Evolutionary conservation across 2,329 filamentous ascomycete species (phyloP).

Genomic region (Bipolaris gigantea): DNA sequence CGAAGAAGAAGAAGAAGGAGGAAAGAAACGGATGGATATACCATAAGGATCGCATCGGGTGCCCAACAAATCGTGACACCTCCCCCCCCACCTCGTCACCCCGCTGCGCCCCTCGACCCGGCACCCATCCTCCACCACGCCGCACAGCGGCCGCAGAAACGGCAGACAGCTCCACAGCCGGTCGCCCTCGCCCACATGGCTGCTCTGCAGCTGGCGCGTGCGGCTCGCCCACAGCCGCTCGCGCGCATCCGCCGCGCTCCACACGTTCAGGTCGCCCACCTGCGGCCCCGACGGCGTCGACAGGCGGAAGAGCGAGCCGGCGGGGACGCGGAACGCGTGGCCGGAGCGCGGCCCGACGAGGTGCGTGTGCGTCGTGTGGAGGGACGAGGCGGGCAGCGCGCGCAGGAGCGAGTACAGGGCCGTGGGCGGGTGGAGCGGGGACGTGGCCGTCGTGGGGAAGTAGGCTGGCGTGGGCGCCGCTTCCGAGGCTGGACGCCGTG

Average conservation of each 20-base stretch:
- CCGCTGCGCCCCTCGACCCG: slow-evolving; percentile 50
- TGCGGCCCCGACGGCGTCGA: slow-evolving; percentile 77
- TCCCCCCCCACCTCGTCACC: slow-evolving; percentile 61
- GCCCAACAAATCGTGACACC: slow-evolving; percentile 76
- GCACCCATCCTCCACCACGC: slow-evolving; percentile 64
- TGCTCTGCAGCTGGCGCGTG: slow-evolving; percentile 76
- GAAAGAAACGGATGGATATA: slow-evolving; percentile 6
- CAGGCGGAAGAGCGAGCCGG: slow-evolving; percentile 70
- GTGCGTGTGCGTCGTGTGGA: slow-evolving; percentile 21
- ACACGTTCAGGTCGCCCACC: slow-evolving; percentile 80
- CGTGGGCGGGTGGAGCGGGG: slow-evolving; percentile 38
- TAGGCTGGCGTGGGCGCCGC: slow-evolving; percentile 43
- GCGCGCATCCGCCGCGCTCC: slow-evolving; percentile 73
- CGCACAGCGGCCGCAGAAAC: slow-evolving; percentile 73
- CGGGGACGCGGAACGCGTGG: slow-evolving; percentile 69
- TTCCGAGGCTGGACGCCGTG: too few species aligned
- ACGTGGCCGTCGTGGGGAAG: slow-evolving; percentile 37
- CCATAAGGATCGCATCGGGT: slow-evolving; percentile 81
- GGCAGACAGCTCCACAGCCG: slow-evolving; percentile 77
- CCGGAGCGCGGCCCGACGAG: slow-evolving; percentile 74
- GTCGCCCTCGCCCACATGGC: slow-evolving; percentile 72
- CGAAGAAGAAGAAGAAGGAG: not conserved
- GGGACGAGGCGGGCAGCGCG: slow-evolving; percentile 9
- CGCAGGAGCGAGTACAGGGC: slow-evolving; percentile 34
- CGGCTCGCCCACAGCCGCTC: slow-evolving; percentile 82